Evolutionary conservation across 192 early-diverging fungal genomes (phyloP), one percentile per base, ranked within the genome.

Genomic region (Podila epigama): DNA sequence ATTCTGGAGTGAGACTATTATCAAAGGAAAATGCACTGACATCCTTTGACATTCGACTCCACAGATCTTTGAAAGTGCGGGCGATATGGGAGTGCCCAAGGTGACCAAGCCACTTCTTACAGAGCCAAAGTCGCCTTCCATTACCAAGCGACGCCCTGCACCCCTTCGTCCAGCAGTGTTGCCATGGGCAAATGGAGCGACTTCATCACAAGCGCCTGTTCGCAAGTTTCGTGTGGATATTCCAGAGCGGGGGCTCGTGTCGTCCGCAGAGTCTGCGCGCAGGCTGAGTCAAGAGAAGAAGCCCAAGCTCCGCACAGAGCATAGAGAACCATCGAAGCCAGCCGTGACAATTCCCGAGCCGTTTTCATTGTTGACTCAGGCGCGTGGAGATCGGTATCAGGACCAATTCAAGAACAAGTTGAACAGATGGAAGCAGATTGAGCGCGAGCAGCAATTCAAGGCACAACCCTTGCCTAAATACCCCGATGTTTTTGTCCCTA

Each of bases 291-390:
- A 66, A 5, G 70, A 73, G 29, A 53, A 35, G 29, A 27, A 41
- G 2, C 52, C 22, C 53, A 33, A 59, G 27, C 39, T 12, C 20
- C 31, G 41, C 13, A 32, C 11, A 15, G 36, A n/a, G 33, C 68
- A 55, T 5, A 22, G 34, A 7, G 37, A 41, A 28, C 27, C 31
- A 2, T n/a, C 42, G 0, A 75, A 68, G 33, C 53, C 65, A 55
- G 67, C 71, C 3, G 20, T 79, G 5, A 91, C 90, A 12, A 51
- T 88, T 32, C 89, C 91, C 2, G 52, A 82, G 32, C 89, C 91
- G 0, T 92, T 91, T 72, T 62, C 62, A 11, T 80, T 92, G 22
- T 66, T 51, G 20, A 89, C 89, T 9, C 80, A 86, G 51, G 29
- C 72, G n/a, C 68, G 88, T 50, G 82, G 84, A 3, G 68, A 70